A percentile compares a stretch with the other conserved stretches of the same genome.
phyloP scores from a whole-genome alignment of 306 rosid genomes.

The Vicia villosa region DNA sequence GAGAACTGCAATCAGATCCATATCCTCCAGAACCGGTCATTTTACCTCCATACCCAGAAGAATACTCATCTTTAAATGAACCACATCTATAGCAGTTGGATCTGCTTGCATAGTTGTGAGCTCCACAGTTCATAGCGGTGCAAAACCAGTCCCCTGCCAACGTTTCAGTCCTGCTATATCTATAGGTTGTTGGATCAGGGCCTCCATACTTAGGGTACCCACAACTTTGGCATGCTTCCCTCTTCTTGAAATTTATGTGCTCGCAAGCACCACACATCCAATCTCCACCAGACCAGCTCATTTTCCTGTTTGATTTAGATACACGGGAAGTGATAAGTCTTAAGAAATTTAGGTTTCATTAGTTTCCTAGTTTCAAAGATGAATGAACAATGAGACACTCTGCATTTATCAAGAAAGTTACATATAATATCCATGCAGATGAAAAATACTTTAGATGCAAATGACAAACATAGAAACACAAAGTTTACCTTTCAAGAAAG shows the following conservation, averaged over 20 bases:
- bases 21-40: constrained; percentile 51
- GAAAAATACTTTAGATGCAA: constrained; percentile 26
- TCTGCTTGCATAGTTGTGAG: constrained; percentile 94
- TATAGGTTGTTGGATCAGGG: constrained; percentile 76
- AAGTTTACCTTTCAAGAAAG: constrained; percentile 50
- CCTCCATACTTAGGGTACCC: constrained; percentile 89
- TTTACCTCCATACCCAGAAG: constrained; percentile 48
- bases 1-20: constrained; percentile 60
- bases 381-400: constrained; percentile 12
- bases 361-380: constrained; percentile 24
- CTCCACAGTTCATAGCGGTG: constrained; percentile 66
- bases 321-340: constrained; percentile 1
- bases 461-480: constrained; percentile 32
- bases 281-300: constrained; percentile 96
- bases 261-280: constrained; percentile 96
- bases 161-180: constrained; percentile 62
- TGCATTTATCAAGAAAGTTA: constrained; percentile 26
- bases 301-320: constrained; percentile 44
- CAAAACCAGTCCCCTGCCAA: constrained; percentile 98
- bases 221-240: constrained; percentile 85
- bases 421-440: background rate
- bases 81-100: constrained; percentile 73
- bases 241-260: constrained; percentile 82
- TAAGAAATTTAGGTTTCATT: constrained; percentile 22
- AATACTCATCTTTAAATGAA: constrained; percentile 57